Evolutionary conservation across 1,284 basidiomycete genomes (phyloP), one percentile per base, ranked within the genome.

Genomic region (Boletus semigastroideus): DNA sequence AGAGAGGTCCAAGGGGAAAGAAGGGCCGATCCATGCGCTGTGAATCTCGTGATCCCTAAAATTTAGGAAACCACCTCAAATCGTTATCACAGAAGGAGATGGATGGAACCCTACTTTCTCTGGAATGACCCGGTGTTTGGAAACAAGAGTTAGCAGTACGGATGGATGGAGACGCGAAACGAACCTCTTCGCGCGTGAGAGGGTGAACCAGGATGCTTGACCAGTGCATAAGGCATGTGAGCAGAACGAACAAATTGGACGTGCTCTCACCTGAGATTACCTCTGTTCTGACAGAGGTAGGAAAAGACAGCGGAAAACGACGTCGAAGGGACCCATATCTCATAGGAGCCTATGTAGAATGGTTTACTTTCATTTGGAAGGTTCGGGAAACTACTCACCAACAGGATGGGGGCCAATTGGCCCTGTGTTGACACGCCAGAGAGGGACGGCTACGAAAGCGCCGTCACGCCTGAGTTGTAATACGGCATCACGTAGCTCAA

Each of bases 391-490:
- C 25, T 2, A 63, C 80, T 61, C 58, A 84, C 87, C 87, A 44
- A 82, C 79, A n/a, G 87, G 87, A 69, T 90, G 87, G 12, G 87
- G 87, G 0, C 87, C 87, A 3, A 84, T 79, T 3, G 87, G 86
- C 4, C 69, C 78, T 2, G 72, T 77, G 63, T 90, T 87, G 28
- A 90, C 84, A 40, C 84, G 76, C 63, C 78, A 86, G 19, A 87
- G 73, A 11, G 87, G 87, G 1, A 89, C 87, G 2, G 86, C 87
- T 12, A 90, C 79, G 58, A 89, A 90, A 1, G 87, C 86, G 4
- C 86, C 87, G 49, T 88, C 84, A 17, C 82, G 75, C 41, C 87
- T 74, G 42, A 90, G 73, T 12, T 81, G 76, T 37, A 90, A 72
- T 9, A 90, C 81, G 4, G 87, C 82, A 60, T 90, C 85, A 0